These are phyloP conservation scores for Cicer pinnatifidum DNA, from an alignment of 306 rosid species.

Conservation along the genomic window DNA sequence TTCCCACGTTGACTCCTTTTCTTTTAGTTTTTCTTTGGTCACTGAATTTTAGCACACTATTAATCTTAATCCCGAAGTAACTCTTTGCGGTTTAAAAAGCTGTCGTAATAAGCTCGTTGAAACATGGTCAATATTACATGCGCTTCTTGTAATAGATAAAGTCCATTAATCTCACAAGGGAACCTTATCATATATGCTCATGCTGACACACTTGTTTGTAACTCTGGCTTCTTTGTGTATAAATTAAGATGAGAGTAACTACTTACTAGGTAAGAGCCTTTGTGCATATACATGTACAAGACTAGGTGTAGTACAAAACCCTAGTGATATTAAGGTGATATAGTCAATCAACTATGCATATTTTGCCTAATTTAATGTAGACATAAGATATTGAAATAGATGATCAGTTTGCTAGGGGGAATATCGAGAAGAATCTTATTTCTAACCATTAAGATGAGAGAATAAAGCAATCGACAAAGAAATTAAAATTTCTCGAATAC, in stretches of 20 bases:
- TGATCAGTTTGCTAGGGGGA: background rate
- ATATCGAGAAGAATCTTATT: slow-evolving; percentile 6
- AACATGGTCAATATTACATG: slow-evolving; percentile 5
- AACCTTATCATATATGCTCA: slow-evolving; percentile 24
- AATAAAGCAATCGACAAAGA: background rate
- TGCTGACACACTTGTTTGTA: background rate
- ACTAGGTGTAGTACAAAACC: background rate
- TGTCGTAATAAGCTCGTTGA: slow-evolving; percentile 1
- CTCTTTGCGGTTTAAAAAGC: background rate
- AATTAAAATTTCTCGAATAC: background rate
- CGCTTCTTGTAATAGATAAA: slow-evolving; percentile 1
- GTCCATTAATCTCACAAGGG: slow-evolving; percentile 4
- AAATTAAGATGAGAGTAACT: slow-evolving; percentile 12
- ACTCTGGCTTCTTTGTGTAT: slow-evolving; percentile 8
- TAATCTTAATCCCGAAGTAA: slow-evolving; percentile 17
- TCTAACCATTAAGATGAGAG: slow-evolving; percentile 12
- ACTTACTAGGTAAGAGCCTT: background rate
- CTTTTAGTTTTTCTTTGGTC: background rate
- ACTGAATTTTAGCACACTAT: background rate
- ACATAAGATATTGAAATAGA: background rate
- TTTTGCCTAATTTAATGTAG: slow-evolving; percentile 3
- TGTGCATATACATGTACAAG: background rate
- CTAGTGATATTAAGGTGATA: slow-evolving; percentile 16
- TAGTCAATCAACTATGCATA: slow-evolving; percentile 8
- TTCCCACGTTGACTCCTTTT: background rate